phyloP scores from a whole-genome alignment of 2,329 filamentous ascomycete genomes.

The Colletotrichum liaoningense region DNA sequence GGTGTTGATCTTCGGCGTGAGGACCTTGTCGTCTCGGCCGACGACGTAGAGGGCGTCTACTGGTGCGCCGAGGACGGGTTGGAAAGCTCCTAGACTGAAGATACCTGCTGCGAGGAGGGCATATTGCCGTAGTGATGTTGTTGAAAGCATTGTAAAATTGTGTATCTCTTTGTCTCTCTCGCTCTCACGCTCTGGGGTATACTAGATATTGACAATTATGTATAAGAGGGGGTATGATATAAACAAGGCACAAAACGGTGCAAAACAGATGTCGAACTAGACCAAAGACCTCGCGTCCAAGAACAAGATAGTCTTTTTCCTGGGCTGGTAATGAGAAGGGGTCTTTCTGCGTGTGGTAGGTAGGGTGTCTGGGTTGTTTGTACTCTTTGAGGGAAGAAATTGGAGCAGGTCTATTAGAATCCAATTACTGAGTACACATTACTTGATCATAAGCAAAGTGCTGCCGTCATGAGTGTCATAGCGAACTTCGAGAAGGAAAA shows the following conservation, averaged over 20 bases:
- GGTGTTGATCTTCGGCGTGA: slow-evolving; percentile 41
- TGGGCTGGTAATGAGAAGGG: background rate
- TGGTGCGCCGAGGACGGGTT: slow-evolving; percentile 15
- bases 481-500: slow-evolving; percentile 24
- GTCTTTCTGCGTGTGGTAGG: background rate
- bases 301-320: background rate
- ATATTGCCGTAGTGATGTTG: slow-evolving; percentile 16
- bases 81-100: slow-evolving; percentile 1
- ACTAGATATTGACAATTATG: slow-evolving; percentile 12
- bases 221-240: background rate
- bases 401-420: slow-evolving; percentile 19
- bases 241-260: background rate
- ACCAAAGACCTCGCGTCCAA: background rate
- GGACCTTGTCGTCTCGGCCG: slow-evolving; percentile 14
- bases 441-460: slow-evolving; percentile 18
- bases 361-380: background rate
- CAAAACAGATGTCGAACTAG: background rate
- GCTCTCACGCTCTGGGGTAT: slow-evolving; percentile 11
- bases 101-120: slow-evolving; percentile 20
- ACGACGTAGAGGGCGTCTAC: slow-evolving; percentile 25
- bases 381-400: slow-evolving; percentile 8
- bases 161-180: background rate
- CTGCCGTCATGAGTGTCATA: slow-evolving; percentile 24
- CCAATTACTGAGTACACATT: slow-evolving; percentile 28
- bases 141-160: slow-evolving; percentile 17